Conservation (phyloP, 352 stramenopile species). For the Pythium vanterpoolii region DNA sequence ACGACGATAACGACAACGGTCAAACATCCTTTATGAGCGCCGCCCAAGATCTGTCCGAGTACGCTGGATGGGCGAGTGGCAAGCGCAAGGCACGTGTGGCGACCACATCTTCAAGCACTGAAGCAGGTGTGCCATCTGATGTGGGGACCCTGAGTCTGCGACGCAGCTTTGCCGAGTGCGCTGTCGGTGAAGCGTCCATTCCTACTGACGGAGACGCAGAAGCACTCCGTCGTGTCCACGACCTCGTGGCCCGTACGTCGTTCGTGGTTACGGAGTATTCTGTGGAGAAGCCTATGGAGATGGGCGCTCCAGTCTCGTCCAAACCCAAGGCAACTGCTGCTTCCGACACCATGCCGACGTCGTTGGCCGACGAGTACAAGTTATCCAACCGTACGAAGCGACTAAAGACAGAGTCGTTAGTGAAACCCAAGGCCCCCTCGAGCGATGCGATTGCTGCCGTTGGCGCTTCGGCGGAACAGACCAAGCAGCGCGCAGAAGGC, state of each 20-base stretch:
- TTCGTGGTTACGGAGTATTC: constrained; percentile 53
- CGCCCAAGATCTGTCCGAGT: constrained; percentile 43
- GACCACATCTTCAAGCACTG: too few species aligned
- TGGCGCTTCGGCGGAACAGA: constrained; percentile 17
- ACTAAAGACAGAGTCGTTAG: constrained; percentile 34
- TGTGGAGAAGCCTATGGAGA: constrained; percentile 1
- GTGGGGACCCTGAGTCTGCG: constrained; percentile 7
- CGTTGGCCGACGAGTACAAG: constrained; percentile 75
- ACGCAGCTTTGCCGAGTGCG: constrained; percentile 12
- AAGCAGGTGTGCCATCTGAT: background rate
- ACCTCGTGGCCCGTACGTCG: constrained; percentile 47
- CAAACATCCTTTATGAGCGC: constrained; percentile 13
- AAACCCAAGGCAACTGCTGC: constrained; percentile 14
- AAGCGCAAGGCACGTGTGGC: constrained; percentile 37
- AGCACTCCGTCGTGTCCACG: constrained; percentile 46
- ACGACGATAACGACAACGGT: constrained; percentile 19
- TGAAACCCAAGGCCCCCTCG: constrained; percentile 23
- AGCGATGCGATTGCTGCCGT: constrained; percentile 20
- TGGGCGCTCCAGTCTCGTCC: constrained; percentile 4
- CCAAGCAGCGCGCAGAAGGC: constrained; percentile 36
- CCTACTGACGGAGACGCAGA: background rate
- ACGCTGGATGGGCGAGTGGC: constrained; percentile 54
- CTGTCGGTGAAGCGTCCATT: background rate
- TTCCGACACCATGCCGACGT: constrained; percentile 39
- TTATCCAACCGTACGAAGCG: constrained; percentile 66